Conservation (phyloP, 73 alveolate species). For the Effrenium voratum region DNA sequence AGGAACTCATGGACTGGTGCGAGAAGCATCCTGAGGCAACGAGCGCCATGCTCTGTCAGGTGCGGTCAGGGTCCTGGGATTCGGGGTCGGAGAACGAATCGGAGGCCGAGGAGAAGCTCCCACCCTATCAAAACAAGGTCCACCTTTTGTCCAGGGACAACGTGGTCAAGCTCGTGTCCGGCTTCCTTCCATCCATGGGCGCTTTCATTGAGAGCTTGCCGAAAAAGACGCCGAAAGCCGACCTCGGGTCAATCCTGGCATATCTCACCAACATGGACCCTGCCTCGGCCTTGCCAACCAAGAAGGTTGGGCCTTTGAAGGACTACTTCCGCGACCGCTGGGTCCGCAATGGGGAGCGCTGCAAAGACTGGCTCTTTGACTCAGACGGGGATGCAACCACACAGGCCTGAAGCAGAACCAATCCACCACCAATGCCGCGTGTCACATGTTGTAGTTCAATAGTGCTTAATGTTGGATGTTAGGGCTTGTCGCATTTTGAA, state of each 20-base stretch:
- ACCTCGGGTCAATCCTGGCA: not conserved
- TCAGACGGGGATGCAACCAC: too few relatives aligned
- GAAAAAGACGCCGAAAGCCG: not conserved
- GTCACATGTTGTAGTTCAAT: too few relatives aligned
- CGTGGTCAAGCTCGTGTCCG: not conserved
- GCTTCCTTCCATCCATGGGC: not conserved
- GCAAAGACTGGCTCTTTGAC: too few relatives aligned
- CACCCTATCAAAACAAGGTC: not conserved
- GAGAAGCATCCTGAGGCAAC: not conserved
- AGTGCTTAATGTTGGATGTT: too few relatives aligned
- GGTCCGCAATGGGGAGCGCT: not conserved
- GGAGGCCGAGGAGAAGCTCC: not conserved
- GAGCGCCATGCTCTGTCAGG: not conserved
- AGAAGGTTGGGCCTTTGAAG: not conserved
- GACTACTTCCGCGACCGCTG: not conserved
- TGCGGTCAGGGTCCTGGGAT: not conserved
- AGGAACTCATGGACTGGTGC: not conserved
- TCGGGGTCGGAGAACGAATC: not conserved
- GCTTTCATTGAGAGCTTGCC: not conserved
- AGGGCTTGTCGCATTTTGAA: too few relatives aligned
- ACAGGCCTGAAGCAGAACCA: too few relatives aligned
- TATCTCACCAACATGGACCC: not conserved
- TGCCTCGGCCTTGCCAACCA: not conserved
- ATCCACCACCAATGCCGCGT: too few relatives aligned
- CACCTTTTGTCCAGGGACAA: not conserved